Conservation (phyloP, 352 stramenopile species). For the Halophytophthora batemanensis region DNA sequence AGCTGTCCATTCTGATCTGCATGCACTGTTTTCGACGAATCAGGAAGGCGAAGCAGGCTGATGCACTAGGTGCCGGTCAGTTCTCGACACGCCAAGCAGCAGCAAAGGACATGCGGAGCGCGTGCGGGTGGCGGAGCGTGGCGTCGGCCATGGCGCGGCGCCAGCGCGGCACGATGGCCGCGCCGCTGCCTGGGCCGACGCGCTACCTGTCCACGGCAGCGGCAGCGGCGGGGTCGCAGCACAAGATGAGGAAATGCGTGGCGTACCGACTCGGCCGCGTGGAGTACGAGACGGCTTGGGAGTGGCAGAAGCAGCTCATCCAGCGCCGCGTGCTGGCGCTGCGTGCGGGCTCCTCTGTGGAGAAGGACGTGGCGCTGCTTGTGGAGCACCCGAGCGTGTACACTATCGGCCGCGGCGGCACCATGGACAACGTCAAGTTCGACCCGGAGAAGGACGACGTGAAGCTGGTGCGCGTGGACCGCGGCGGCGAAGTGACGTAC, state of each 20-base stretch:
- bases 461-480: conserved; percentile 96
- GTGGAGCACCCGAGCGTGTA: conserved; percentile 94
- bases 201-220: conserved; percentile 11
- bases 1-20: no score
- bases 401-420: conserved; percentile 95
- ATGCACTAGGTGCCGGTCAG: no score
- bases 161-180: conserved; percentile 1
- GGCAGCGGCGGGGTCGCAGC: conserved; percentile 1
- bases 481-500: conserved; percentile 98
- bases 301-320: conserved; percentile 87
- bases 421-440: conserved; percentile 83
- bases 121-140: conserved; percentile 7
- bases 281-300: conserved; percentile 83
- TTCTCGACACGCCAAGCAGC: no score
- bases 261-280: conserved; percentile 68
- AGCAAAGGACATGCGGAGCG: no score
- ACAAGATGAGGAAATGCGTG: conserved; percentile 46
- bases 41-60: no score
- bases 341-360: conserved; percentile 33
- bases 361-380: conserved; percentile 52
- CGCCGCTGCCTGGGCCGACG: not conserved
- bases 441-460: conserved; percentile 54
- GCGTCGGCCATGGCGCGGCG: conserved; percentile 5
- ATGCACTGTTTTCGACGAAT: no score
- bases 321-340: conserved; percentile 63